Conservation (phyloP, 768 basidiomycete species). For the Cystoderma amianthinum region DNA sequence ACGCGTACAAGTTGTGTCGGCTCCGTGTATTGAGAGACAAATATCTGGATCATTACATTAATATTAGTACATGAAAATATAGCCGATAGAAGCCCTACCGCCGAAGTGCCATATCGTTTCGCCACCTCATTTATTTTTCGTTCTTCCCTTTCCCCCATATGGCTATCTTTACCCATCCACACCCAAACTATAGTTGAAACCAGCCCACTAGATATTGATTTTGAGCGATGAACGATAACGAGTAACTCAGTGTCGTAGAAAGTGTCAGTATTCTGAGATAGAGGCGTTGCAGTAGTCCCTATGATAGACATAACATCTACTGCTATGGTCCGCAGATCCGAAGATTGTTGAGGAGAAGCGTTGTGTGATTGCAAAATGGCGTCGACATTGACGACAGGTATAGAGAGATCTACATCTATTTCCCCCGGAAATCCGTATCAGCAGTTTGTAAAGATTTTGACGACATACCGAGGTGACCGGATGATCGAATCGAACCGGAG, state of each 20-base stretch:
- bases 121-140: slow-evolving; percentile 66
- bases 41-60: slow-evolving; percentile 18
- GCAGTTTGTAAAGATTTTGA: no score
- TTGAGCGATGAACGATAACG: slow-evolving; percentile 62
- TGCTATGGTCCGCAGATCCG: slow-evolving; percentile 52
- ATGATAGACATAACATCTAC: slow-evolving; percentile 62
- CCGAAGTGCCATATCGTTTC: slow-evolving; percentile 60
- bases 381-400: slow-evolving; percentile 43
- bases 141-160: slow-evolving; percentile 52
- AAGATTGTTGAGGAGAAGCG: slow-evolving; percentile 13
- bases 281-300: slow-evolving; percentile 37
- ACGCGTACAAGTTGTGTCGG: slow-evolving; percentile 52
- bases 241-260: slow-evolving; percentile 75
- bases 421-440: neutral
- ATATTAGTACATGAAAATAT: neutral
- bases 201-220: slow-evolving; percentile 57
- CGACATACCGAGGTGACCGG: no score
- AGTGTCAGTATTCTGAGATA: slow-evolving; percentile 39
- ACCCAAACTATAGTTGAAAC: slow-evolving; percentile 69
- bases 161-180: slow-evolving; percentile 60
- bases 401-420: neutral
- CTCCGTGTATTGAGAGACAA: slow-evolving; percentile 57
- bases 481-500: no score
- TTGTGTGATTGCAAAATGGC: slow-evolving; percentile 27
- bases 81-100: slow-evolving; percentile 32